Conservation (phyloP, 164 flowering plant species). For the Aristolochia contorta region DNA sequence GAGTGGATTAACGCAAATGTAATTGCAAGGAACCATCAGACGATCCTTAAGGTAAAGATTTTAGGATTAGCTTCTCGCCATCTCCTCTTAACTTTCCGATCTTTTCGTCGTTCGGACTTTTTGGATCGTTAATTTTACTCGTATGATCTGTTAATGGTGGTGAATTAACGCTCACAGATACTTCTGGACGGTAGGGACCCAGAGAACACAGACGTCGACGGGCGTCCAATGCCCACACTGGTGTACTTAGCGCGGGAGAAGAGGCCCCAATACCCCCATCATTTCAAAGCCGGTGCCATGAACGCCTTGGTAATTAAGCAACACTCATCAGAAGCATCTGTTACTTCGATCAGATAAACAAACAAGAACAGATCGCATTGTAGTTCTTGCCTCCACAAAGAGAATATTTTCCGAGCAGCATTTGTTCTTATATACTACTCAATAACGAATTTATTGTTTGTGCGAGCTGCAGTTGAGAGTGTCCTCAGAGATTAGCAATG, state of each 20-base stretch:
- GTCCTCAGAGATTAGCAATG: conserved; percentile 57
- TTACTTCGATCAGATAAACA: no score
- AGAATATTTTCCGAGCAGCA: no score
- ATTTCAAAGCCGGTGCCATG: conserved; percentile 57
- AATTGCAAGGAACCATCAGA: conserved; percentile 43
- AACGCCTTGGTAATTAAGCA: conserved; percentile 36
- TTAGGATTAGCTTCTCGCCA: no score
- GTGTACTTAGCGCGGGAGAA: conserved; percentile 52
- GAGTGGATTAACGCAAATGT: conserved; percentile 40
- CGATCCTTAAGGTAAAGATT: conserved; percentile 25
- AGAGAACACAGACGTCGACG: conserved; percentile 23
- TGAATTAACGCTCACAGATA: conserved; percentile 23
- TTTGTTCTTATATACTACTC: no score
- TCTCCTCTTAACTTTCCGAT: no score
- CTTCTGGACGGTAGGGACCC: conserved; percentile 34
- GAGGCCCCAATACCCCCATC: conserved; percentile 28
- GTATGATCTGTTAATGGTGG: no score
- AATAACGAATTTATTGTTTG: no score
- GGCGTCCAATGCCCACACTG: conserved; percentile 31
- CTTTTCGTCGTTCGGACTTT: no score
- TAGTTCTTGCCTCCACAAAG: no score
- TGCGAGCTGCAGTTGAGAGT: conserved; percentile 66
- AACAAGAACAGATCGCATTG: no score
- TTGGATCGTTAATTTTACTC: no score
- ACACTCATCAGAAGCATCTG: no score